Percentiles rank a stretch among this genome's conserved stretches.
These are phyloP conservation scores for Spirogloea muscicola DNA, from an alignment of 139 green algal species.

Conservation along the genomic window DNA sequence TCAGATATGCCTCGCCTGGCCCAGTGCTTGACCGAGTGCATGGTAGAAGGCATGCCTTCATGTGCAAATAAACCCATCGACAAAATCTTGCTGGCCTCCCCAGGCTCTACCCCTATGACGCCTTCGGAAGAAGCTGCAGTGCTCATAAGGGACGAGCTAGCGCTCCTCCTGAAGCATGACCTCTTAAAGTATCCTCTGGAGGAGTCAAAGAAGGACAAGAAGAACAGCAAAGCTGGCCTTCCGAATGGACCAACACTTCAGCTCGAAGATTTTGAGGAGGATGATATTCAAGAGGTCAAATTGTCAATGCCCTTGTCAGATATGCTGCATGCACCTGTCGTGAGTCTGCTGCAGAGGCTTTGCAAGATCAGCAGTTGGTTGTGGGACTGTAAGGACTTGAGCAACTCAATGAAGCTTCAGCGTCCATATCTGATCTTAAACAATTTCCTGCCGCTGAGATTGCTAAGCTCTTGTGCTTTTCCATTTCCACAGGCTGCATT, in stretches of 20 bases:
- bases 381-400: too few relatives aligned
- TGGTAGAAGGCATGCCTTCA: background rate
- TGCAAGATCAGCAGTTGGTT: too few relatives aligned
- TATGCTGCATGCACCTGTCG: too few relatives aligned
- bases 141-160: slow-evolving; percentile 65
- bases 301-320: too few relatives aligned
- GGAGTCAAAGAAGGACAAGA: slow-evolving; percentile 29
- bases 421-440: too few relatives aligned
- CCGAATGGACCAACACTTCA: too few relatives aligned
- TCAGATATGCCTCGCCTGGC: background rate
- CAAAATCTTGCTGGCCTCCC: too few relatives aligned
- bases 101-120: slow-evolving; percentile 2
- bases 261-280: slow-evolving; percentile 30
- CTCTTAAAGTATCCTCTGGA: slow-evolving; percentile 59
- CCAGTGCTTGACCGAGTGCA: background rate
- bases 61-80: background rate
- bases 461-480: too few relatives aligned
- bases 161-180: slow-evolving; percentile 66
- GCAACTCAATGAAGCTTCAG: too few relatives aligned
- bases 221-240: background rate
- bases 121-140: slow-evolving; percentile 63
- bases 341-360: too few relatives aligned
- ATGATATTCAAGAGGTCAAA: slow-evolving; percentile 17
- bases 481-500: slow-evolving; percentile 24
- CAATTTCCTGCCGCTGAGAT: too few relatives aligned